Conservation (phyloP, 257 asterid genomes). For the Solanum lycopersicoides region DNA sequence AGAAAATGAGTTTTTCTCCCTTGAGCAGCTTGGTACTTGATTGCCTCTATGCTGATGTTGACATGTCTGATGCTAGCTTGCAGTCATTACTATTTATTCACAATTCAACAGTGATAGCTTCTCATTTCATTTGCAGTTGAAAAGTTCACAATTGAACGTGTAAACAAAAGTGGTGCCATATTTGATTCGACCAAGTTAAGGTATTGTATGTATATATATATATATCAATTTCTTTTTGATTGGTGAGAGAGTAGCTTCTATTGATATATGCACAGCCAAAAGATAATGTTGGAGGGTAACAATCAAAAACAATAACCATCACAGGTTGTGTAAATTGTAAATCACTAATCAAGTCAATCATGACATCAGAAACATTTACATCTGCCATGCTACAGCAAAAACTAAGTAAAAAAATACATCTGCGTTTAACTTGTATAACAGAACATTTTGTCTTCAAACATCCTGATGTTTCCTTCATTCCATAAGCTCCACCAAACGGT, state of each 20-base stretch:
- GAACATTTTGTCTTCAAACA: neutral
- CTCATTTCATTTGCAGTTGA: constrained; percentile 46
- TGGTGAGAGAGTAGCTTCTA: neutral
- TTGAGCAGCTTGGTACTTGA: constrained; percentile 71
- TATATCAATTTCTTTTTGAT: neutral
- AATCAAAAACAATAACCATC: neutral
- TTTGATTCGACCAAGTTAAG: constrained; percentile 84
- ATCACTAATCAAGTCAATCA: neutral
- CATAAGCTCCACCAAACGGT: neutral
- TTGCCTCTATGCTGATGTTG: constrained; percentile 3
- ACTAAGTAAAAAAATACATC: neutral
- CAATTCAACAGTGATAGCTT: neutral
- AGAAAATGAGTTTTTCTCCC: constrained; percentile 83
- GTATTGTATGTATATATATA: constrained; percentile 13
- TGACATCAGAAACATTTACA: neutral
- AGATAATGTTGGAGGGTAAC: neutral
- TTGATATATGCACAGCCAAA: neutral
- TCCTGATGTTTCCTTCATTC: neutral
- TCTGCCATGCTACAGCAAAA: neutral
- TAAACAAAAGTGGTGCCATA: constrained; percentile 87
- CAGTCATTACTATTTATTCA: neutral
- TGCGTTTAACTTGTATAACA: neutral
- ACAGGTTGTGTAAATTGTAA: neutral
- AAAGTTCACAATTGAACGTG: constrained; percentile 84
- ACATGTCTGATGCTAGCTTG: neutral